Conservation (phyloP, 2,329 filamentous ascomycete genomes). For the Colletotrichum neosansevieriae region DNA sequence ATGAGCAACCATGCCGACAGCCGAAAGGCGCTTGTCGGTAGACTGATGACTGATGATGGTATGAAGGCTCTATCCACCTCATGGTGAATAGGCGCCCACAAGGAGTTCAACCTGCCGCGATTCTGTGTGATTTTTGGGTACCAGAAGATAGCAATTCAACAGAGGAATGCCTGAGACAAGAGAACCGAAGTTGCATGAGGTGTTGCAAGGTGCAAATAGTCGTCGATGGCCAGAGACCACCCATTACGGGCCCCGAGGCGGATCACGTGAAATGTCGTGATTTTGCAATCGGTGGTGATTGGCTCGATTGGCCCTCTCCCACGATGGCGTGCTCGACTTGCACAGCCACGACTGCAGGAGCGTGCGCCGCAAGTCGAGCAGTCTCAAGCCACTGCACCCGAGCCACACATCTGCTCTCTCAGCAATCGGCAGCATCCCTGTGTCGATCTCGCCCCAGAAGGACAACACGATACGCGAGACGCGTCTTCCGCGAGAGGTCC, state of each 20-base stretch:
- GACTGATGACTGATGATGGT: conserved; percentile 33
- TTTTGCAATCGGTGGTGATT: conserved; percentile 38
- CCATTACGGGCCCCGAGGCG: conserved; percentile 8
- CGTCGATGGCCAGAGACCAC: conserved; percentile 33
- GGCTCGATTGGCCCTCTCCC: conserved; percentile 10
- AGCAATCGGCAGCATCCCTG: conserved; percentile 17
- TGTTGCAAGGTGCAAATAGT: conserved; percentile 33
- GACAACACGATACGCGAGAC: conserved; percentile 13
- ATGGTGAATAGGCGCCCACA: conserved; percentile 19
- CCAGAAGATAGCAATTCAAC: conserved; percentile 35
- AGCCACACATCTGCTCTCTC: conserved; percentile 17
- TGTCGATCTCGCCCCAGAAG: conserved; percentile 4
- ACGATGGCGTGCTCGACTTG: conserved; percentile 37
- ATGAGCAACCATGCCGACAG: conserved; percentile 18
- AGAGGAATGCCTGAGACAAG: conserved; percentile 16
- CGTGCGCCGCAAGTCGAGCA: no score
- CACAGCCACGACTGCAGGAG: neutral
- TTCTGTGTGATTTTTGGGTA: conserved; percentile 27
- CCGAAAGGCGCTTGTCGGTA: conserved; percentile 32
- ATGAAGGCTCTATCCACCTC: conserved; percentile 30
- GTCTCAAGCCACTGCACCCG: no score
- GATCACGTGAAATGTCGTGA: conserved; percentile 43
- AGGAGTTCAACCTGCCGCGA: conserved; percentile 38
- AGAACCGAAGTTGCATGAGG: conserved; percentile 20
- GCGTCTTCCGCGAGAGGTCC: conserved; percentile 18